Evolutionary conservation across 1,139 yeast species (phyloP).

Genomic region (Blastobotrys proliferans): DNA sequence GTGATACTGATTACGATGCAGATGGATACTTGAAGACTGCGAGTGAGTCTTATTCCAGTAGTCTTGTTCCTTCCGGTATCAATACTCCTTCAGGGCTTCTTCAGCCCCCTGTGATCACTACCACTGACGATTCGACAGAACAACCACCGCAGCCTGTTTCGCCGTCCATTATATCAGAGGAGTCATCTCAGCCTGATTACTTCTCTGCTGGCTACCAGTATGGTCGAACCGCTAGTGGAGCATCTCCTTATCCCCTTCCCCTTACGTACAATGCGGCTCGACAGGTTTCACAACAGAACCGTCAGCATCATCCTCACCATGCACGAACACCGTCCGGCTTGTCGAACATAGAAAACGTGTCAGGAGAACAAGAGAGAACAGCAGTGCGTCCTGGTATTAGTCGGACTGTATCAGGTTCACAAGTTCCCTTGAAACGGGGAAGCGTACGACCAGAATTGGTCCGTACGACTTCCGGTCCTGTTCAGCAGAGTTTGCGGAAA

Average conservation of each 20-base stretch:
- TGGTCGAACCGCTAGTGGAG: conserved; percentile 11
- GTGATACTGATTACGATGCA: neutral
- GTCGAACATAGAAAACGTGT: neutral
- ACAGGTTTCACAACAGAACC: too few relatives aligned
- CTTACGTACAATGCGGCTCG: neutral
- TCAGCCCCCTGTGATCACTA: too few relatives aligned
- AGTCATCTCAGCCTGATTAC: conserved; percentile 7
- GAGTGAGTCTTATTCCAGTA: neutral
- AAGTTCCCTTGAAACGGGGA: neutral
- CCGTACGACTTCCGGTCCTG: neutral
- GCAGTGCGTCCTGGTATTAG: neutral
- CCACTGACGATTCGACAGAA: conserved; percentile 1
- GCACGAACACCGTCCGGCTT: conserved; percentile 5
- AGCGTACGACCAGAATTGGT: neutral
- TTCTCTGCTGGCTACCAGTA: conserved; percentile 11
- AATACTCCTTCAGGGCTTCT: neutral
- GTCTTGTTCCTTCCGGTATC: neutral
- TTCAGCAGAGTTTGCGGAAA: neutral
- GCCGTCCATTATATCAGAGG: conserved; percentile 1
- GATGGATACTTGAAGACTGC: neutral
- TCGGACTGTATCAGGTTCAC: conserved; percentile 12
- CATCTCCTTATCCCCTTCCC: conserved; percentile 9
- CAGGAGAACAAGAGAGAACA: neutral
- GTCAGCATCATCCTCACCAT: neutral
- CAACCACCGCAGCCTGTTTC: neutral